A percentile compares a stretch with the other conserved stretches of the same genome.
Conservation (phyloP, 2,329 filamentous ascomycete species). For the Aspergillus cejpii region DNA sequence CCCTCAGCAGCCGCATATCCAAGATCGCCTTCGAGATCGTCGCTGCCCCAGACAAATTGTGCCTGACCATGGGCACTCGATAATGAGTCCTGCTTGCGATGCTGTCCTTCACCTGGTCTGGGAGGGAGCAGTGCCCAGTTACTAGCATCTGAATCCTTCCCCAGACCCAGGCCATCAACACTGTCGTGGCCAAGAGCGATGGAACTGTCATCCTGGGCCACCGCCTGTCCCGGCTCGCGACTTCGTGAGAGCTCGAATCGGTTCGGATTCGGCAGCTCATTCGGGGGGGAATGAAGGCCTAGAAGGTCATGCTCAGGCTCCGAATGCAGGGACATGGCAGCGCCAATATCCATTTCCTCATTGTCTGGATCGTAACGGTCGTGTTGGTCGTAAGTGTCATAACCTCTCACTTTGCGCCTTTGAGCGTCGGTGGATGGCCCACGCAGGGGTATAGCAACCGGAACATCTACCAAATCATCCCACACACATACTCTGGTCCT, state of each 20-base stretch:
- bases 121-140: conserved; percentile 34
- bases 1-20: conserved; percentile 91
- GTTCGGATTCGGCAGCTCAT: conserved; percentile 65
- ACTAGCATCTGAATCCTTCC: conserved; percentile 32
- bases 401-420: conserved; percentile 52
- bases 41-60: conserved; percentile 53
- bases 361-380: conserved; percentile 49
- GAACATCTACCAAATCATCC: conserved; percentile 95
- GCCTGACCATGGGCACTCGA: conserved; percentile 33
- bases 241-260: conserved; percentile 60
- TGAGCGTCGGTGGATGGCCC: conserved; percentile 78
- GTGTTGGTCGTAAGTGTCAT: conserved; percentile 24
- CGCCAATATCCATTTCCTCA: conserved; percentile 89
- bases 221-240: conserved; percentile 30
- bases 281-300: conserved; percentile 49
- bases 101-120: conserved; percentile 28
- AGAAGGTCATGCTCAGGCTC: conserved; percentile 60
- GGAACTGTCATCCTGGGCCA: conserved; percentile 33
- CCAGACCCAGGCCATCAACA: conserved; percentile 26
- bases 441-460: conserved; percentile 84
- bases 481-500: conserved; percentile 90
- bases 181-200: conserved; percentile 28
- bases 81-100: conserved; percentile 35
- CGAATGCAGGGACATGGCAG: conserved; percentile 55
- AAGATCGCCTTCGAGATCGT: conserved; percentile 83